Evolutionary conservation across 1,284 basidiomycete genomes (phyloP), one percentile per base, ranked within the genome.

Genomic region (Ceratobasidium sp.): DNA sequence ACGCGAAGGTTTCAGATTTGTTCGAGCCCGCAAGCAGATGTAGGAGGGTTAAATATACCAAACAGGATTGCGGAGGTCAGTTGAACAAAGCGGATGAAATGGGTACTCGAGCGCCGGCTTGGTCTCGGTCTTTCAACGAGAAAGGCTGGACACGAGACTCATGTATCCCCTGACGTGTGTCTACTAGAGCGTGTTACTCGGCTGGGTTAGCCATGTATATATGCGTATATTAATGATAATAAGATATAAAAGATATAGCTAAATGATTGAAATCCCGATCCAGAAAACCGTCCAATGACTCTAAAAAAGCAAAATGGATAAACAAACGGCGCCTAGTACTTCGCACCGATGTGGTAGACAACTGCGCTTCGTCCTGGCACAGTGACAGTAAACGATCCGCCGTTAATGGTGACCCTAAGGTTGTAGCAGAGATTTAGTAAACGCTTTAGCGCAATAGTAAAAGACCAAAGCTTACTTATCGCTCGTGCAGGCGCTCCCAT

Each of bases 281-380:
- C 36, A 41, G 50, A n/a, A 4, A 7, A 24, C 50, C 50, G 17
- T 24, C 50, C 50, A 17, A n/a, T 51, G 15, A 19, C 6, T n/a
- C 50, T 17, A 24, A 24, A 24, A 17, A 19, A 17, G 54, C 22
- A 8, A 24, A 29, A 7, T 24, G 27, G 17, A 24, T 17, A 15
- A 24, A 24, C 6, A 15, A 6, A 17, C 9, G 15, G 14, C 4
- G 29, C 1, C 56, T 62, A 72, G 69, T 41, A 60, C 47, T 72
- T 72, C 29, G 86, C 83, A 1, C 88, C 87, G 3, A 84, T 87
- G 78, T 90, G 89, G 44, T 91, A 85, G 0, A 89, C 90, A 72
- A 91, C 79, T 0, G 90, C 89, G 75, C 84, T 86, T 2, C 88
- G 85, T 0, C 88, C 83, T 1, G 84, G 81, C 1, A 92, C 84